Evolutionary conservation across 192 early-diverging fungal genomes (phyloP).

Genomic region (Coemansia sp.): DNA sequence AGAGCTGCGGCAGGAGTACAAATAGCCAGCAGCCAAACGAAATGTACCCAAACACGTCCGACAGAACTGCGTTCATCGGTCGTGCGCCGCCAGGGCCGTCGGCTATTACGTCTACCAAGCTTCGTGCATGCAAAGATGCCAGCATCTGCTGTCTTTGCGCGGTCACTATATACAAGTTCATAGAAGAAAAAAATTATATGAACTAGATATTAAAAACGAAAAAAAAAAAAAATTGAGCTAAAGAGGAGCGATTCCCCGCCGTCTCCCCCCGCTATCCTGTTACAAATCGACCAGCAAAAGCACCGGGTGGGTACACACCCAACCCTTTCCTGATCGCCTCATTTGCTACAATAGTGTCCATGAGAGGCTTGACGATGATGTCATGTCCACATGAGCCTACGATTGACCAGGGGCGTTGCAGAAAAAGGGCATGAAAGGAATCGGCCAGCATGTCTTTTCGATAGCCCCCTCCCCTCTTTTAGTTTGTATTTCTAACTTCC

Average conservation of each 20-base stretch:
- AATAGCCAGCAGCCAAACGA: slow-evolving; percentile 47
- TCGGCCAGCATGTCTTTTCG: not conserved
- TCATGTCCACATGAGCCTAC: not conserved
- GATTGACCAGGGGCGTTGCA: not conserved
- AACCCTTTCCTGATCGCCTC: not conserved
- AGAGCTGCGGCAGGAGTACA: slow-evolving; percentile 47
- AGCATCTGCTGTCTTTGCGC: slow-evolving; percentile 33
- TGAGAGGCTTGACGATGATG: not conserved
- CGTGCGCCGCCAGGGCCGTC: not conserved
- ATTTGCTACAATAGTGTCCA: not conserved
- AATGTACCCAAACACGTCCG: slow-evolving; percentile 42
- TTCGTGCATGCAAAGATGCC: slow-evolving; percentile 14
- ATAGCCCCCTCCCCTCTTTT: not conserved
- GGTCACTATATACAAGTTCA: slow-evolving; percentile 23
- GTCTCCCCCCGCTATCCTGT: not conserved
- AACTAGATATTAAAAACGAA: too few species aligned
- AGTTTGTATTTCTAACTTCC: not conserved
- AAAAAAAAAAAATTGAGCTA: not conserved
- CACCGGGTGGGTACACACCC: not conserved
- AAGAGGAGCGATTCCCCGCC: too few species aligned
- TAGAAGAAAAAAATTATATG: not conserved
- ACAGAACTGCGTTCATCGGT: slow-evolving; percentile 27
- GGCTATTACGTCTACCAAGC: not conserved
- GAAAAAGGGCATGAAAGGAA: not conserved
- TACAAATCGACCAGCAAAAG: not conserved